Base-by-base conservation (phyloP, 1,284 basidiomycete genomes). In the Leccinum pseudoinsigne region DNA sequence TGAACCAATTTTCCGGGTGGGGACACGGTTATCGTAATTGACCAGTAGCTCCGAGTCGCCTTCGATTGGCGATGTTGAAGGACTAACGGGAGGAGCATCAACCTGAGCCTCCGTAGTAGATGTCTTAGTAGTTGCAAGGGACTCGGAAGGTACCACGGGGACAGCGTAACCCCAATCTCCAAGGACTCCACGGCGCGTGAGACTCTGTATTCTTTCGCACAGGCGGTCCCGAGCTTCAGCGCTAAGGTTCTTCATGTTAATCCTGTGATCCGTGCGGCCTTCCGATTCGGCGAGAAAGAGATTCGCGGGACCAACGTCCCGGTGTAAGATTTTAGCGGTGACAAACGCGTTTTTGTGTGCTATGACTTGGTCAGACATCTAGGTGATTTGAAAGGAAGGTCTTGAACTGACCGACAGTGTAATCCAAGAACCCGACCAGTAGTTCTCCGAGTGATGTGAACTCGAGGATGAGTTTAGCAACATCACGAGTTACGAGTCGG, bases 21-120 rank as follows among this genome's bases (percentile, higher is more conserved):
- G 61, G 61, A 64, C 51, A 18, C 4, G 31, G 16, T 62, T 64
- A 14, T 55, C 21, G 3, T 50, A 55, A 12, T 55, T n/a, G 23
- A 26, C 16, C 26, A 26, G 40, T 16, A 21, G 18, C 21, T 51
- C 47, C 11, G 18, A 51, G 9, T 50, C 18, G 2, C 18, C 26
- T 45, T 60, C 58, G 34, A 60, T 57, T 14, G 55, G 54, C 11
- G 34, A 58, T 8, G 40, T 56, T 8, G 60, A 53, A 34, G 54
- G 40, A 36, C 40, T 31, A 4, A 31, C 18, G 7, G 8, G n/a
- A 31, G 2, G 21, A 36, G 23, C 31, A 36, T 58, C 31, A 14
- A 34, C 28, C 10, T 23, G 12, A n/a, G 18, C 18, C 47, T 21
- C 47, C 18, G 21, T 21, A 12, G 21, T 21, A 12, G 18, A 42